phyloP scores from a whole-genome alignment of 305 asterid genomes.

The Fraxinus xanthoxyloides region DNA sequence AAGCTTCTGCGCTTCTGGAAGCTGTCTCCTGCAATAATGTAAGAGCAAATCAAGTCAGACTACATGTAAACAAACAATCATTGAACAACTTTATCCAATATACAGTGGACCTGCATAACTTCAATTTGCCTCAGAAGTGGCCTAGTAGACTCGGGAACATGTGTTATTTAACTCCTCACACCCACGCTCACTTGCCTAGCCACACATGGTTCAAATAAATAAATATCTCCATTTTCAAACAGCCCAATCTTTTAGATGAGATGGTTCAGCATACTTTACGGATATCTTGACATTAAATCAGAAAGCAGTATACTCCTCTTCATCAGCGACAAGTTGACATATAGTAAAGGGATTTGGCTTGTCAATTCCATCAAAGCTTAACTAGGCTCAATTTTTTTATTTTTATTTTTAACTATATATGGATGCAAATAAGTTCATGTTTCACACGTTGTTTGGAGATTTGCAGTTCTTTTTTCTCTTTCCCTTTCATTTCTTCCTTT shows the following conservation, averaged over 20 bases:
- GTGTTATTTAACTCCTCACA: conserved; percentile 88
- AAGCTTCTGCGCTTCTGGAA: conserved; percentile 77
- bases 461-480: background rate
- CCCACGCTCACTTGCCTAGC: no score
- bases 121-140: conserved; percentile 94
- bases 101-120: conserved; percentile 72
- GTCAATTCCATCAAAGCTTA: background rate
- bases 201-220: no score
- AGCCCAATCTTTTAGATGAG: background rate
- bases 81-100: conserved; percentile 13
- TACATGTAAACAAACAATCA: background rate
- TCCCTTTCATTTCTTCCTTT: background rate
- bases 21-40: conserved; percentile 66
- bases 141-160: conserved; percentile 94
- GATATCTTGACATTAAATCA: background rate
- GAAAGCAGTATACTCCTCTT: background rate
- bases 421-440: background rate
- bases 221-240: background rate
- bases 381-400: background rate
- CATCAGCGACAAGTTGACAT: background rate
- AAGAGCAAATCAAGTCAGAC: background rate
- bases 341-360: background rate
- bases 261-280: background rate
- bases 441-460: background rate
- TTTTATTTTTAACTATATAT: background rate